Base-by-base conservation (phyloP, 164 flowering plant species). In the Dillenia suffruticosa region DNA sequence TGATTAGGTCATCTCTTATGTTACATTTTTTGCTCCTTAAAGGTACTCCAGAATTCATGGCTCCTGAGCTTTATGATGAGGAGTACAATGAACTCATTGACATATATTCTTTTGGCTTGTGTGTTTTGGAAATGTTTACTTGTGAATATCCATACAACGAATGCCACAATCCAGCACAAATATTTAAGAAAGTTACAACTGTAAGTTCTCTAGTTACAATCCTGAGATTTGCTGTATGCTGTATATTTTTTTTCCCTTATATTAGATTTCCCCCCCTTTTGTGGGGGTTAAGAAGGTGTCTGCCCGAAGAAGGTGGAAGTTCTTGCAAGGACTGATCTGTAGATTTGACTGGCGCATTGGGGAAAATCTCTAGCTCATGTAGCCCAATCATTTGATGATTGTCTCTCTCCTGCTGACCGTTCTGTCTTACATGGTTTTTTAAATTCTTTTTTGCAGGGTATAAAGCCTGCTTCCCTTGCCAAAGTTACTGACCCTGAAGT, bases 41-140 rank as follows among this genome's bases (percentile, higher is more conserved):
- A 84, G 94, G 90, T 12, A 89, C 96, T 19, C 96, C 90, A 5
- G 91, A 84, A 57, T 88, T 85, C 79, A 88, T 88, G 91, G 95
- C 95, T 9, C 95, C 91, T 1, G 96, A 88, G 80, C 83, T 88
- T 26, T 88, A 86, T 62, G 92, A 86, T 9, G 96, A 86, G 62
- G 84, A 83, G 45, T 86, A 86, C 65, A 82, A 83, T 77, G 92
- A 89, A 66, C 78, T 84, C 44, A 87, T 78, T 16, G 96, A 89
- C 72, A 74, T 89, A 43, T 89, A 89, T 74, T 83, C 96, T 24
- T 86, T 89, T 66, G 92, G 96, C 61, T 73, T 89, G 86, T 89
- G 90, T 77, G 77, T 89, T 68, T 64, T 86, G 26, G 92, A 89
- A 78, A 72, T 86, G 85, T 83, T 83, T 32, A 89, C 96, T 10